A percentile compares a stretch with the other conserved stretches of the same genome.
phyloP scores from a whole-genome alignment of 331 rosid species.

The Pyracantha coccinea region DNA sequence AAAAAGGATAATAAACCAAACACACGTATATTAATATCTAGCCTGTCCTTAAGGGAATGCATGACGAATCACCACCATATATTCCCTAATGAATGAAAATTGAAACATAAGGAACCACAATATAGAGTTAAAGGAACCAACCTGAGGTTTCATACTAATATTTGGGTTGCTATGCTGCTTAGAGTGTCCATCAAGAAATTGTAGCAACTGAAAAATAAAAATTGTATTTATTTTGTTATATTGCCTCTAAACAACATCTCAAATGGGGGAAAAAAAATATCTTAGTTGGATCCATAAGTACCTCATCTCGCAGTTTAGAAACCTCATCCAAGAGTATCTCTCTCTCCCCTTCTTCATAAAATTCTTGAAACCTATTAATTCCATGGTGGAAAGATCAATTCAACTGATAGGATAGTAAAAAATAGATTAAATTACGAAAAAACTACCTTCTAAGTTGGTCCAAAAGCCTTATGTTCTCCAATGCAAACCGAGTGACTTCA shows the following conservation, averaged over 20 bases:
- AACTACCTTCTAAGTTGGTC: slow-evolving; percentile 87
- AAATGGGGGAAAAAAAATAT: not conserved
- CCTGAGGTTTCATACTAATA: slow-evolving; percentile 45
- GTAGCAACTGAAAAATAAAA: slow-evolving; percentile 57
- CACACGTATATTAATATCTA: not conserved
- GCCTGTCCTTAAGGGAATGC: not conserved
- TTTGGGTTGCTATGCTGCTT: slow-evolving; percentile 27
- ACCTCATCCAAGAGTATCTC: slow-evolving; percentile 67
- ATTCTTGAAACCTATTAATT: slow-evolving; percentile 73
- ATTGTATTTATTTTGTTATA: not conserved
- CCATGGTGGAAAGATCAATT: slow-evolving; percentile 5
- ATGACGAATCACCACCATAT: not conserved
- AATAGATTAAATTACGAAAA: not conserved
- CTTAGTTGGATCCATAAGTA: slow-evolving; percentile 12
- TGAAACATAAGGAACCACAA: slow-evolving; percentile 7
- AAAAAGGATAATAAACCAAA: not conserved
- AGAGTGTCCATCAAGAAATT: slow-evolving; percentile 50
- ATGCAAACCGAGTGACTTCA: slow-evolving; percentile 91
- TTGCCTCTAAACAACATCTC: slow-evolving; percentile 12
- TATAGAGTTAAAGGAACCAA: slow-evolving; percentile 16
- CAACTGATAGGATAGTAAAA: not conserved
- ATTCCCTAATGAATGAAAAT: not conserved
- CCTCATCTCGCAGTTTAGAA: slow-evolving; percentile 75
- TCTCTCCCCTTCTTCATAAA: slow-evolving; percentile 94
- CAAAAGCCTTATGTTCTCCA: slow-evolving; percentile 87